phyloP scores from a whole-genome alignment of 805 yeast species.

The Wickerhamomyces hampshirensis region DNA sequence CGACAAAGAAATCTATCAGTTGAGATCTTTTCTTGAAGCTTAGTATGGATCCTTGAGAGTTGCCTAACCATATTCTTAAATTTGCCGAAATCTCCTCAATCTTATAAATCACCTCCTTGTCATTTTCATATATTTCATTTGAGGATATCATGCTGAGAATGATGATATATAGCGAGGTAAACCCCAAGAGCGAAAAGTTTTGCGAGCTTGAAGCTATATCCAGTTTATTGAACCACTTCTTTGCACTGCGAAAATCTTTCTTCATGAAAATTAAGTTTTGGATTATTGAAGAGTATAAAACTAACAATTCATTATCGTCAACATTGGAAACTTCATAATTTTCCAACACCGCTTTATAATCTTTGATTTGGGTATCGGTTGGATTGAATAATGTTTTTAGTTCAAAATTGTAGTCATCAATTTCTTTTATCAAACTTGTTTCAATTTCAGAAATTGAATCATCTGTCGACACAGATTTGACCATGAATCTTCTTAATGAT shows the following conservation, averaged over 20 bases:
- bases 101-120: constrained; percentile 16
- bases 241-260: constrained; percentile 20
- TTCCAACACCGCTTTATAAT: constrained; percentile 18
- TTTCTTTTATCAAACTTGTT: constrained; percentile 6
- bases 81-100: constrained; percentile 28
- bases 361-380: constrained; percentile 20
- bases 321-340: constrained; percentile 15
- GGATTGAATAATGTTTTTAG: constrained; percentile 27
- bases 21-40: constrained; percentile 26
- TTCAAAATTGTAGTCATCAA: constrained; percentile 19
- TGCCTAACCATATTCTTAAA: constrained; percentile 33
- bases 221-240: constrained; percentile 22
- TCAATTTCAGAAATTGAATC: constrained; percentile 17
- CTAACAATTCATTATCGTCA: constrained; percentile 21
- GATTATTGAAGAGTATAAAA: constrained; percentile 25
- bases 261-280: constrained; percentile 23
- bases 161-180: constrained; percentile 26
- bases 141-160: constrained; percentile 20
- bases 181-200: constrained; percentile 24
- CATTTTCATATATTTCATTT: constrained; percentile 11
- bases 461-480: constrained; percentile 19
- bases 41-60: constrained; percentile 24
- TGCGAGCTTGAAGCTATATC: constrained; percentile 11
- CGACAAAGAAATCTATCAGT: constrained; percentile 28
- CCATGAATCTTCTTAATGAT: constrained; percentile 21